Evolutionary conservation across 176 grass and related monocot species (phyloP).

Genomic region (Melocanna baccifera): DNA sequence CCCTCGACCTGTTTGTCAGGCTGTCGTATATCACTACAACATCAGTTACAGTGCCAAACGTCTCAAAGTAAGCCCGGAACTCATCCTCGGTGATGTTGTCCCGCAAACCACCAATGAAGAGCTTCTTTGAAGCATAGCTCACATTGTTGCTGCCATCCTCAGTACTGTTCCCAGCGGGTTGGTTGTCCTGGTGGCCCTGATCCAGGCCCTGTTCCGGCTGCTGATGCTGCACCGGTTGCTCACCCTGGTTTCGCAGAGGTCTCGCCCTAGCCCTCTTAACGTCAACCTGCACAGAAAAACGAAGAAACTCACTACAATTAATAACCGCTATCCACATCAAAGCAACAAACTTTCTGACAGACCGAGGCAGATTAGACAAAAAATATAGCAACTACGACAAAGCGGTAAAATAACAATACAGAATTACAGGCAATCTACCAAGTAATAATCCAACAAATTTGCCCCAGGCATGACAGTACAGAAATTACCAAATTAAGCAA

Average conservation of each 20-base stretch:
- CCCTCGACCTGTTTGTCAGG: slow-evolving; percentile 51
- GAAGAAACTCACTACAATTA: not conserved
- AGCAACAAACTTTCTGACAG: not conserved
- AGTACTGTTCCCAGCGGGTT: not conserved
- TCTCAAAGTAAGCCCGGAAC: slow-evolving; percentile 65
- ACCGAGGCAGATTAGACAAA: not conserved
- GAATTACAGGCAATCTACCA: not conserved
- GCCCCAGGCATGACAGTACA: not conserved
- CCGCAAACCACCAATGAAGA: slow-evolving; percentile 74
- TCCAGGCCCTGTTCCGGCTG: slow-evolving; percentile 25
- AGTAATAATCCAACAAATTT: not conserved
- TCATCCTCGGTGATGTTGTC: slow-evolving; percentile 59
- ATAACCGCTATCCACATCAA: not conserved
- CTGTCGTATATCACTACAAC: slow-evolving; percentile 75
- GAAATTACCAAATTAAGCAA: not conserved
- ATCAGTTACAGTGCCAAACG: slow-evolving; percentile 74
- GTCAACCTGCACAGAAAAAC: slow-evolving; percentile 43
- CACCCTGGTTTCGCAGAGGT: slow-evolving; percentile 26
- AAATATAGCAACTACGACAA: not conserved
- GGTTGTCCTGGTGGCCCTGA: slow-evolving; percentile 23
- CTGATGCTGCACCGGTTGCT: slow-evolving; percentile 25
- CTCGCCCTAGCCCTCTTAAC: slow-evolving; percentile 69
- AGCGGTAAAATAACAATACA: not conserved
- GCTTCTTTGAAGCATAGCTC: slow-evolving; percentile 57
- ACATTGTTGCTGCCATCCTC: not conserved